Conservation (phyloP, 2,329 filamentous ascomycete genomes). For the Aureobasidium namibiae region DNA sequence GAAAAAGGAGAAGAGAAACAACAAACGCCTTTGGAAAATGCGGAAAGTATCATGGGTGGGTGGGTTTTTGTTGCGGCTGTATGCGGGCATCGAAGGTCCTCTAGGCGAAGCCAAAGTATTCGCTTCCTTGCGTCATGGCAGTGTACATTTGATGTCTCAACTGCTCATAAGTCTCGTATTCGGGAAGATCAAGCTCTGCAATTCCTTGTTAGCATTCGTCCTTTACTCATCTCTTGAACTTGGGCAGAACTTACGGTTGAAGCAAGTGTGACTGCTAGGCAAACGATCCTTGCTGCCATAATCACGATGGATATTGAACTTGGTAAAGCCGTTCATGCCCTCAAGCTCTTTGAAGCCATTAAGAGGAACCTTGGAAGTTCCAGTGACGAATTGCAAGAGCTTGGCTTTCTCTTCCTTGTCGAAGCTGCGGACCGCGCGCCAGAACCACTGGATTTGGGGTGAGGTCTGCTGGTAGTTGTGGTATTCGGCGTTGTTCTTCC, state of each 20-base stretch:
- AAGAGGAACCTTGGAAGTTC: conserved; percentile 93
- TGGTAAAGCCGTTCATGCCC: conserved; percentile 96
- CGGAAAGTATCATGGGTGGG: not conserved
- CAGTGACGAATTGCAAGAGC: conserved; percentile 93
- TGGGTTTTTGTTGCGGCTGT: not conserved
- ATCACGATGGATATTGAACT: conserved; percentile 98
- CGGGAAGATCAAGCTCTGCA: conserved; percentile 89
- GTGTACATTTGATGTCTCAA: conserved; percentile 83
- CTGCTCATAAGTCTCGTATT: conserved; percentile 93
- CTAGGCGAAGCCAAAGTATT: conserved; percentile 95
- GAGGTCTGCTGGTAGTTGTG: conserved; percentile 95
- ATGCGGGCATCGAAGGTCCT: too few relatives aligned
- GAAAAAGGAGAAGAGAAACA: not conserved
- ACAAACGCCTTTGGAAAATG: not conserved
- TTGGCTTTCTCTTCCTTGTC: conserved; percentile 99
- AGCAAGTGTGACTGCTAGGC: conserved; percentile 95
- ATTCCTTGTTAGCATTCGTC: conserved; percentile 28
- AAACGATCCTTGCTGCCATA: conserved; percentile 94
- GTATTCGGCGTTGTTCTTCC: conserved; percentile 98
- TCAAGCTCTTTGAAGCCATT: conserved; percentile 99
- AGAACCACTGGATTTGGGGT: conserved; percentile 98
- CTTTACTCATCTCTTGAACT: not conserved
- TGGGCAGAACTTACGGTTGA: conserved; percentile 72
- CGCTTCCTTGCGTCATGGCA: conserved; percentile 94
- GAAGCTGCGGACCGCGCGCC: conserved; percentile 92